Evolutionary conservation across 192 early-diverging fungal species (phyloP).

Genomic region (Gamsiella multidivaricata): DNA sequence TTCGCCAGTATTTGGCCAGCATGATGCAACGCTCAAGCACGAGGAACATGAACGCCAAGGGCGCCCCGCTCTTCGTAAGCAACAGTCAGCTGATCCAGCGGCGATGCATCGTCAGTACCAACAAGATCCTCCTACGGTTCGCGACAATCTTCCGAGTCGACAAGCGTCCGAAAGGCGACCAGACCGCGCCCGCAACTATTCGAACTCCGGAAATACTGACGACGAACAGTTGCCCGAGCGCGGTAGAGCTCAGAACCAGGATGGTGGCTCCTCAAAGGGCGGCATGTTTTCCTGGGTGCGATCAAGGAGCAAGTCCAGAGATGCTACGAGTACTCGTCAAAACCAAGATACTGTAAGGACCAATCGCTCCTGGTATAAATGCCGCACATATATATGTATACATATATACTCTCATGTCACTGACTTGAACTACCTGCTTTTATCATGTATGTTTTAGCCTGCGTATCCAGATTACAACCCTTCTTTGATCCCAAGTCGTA

Average conservation of each 20-base stretch:
- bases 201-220: slow-evolving; percentile 5
- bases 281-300: slow-evolving; percentile 35
- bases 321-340: slow-evolving; percentile 19
- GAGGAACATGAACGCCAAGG: not conserved
- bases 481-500: slow-evolving; percentile 45
- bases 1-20: not conserved
- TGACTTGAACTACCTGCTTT: no score
- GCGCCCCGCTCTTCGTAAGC: slow-evolving; percentile 28
- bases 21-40: not conserved
- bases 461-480: slow-evolving; percentile 49
- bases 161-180: slow-evolving; percentile 43
- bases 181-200: slow-evolving; percentile 7
- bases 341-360: slow-evolving; percentile 35
- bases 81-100: slow-evolving; percentile 35
- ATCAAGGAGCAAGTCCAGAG: slow-evolving; percentile 48
- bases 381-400: not conserved
- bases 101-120: slow-evolving; percentile 38
- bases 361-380: not conserved
- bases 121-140: slow-evolving; percentile 8
- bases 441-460: not conserved
- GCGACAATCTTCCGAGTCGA: slow-evolving; percentile 16
- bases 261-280: slow-evolving; percentile 29
- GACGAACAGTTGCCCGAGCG: slow-evolving; percentile 13
- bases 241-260: slow-evolving; percentile 20
- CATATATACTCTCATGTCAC: no score